phyloP scores from a whole-genome alignment of 176 grass and related monocot species.

The Calamus simplicifolius region DNA sequence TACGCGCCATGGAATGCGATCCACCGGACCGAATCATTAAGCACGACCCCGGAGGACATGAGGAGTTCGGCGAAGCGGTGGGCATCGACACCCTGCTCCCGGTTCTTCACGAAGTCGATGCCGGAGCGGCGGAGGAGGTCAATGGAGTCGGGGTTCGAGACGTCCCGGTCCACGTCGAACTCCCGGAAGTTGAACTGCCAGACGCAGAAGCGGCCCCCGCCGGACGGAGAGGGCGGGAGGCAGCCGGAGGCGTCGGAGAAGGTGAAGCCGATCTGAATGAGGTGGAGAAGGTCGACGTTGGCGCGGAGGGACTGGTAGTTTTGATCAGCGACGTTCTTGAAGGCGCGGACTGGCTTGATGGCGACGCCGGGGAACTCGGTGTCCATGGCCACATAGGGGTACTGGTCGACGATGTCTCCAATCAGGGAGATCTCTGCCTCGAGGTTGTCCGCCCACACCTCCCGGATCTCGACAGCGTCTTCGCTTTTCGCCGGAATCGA shows the following conservation, averaged over 20 bases:
- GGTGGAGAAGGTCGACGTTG: constrained; percentile 11
- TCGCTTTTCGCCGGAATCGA: constrained; percentile 1
- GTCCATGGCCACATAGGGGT: constrained; percentile 5
- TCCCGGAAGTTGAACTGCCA: constrained; percentile 20
- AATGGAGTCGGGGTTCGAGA: constrained; percentile 9
- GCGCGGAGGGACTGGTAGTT: constrained; percentile 1
- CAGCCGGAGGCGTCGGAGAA: constrained; percentile 10
- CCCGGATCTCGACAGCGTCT: constrained; percentile 6
- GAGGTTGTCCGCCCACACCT: constrained; percentile 11
- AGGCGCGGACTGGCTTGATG: constrained; percentile 1
- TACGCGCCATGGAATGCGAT: constrained; percentile 9
- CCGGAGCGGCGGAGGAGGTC: constrained; percentile 7
- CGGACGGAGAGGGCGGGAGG: constrained; percentile 5
- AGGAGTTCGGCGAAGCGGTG: constrained; percentile 2
- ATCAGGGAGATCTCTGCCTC: constrained; percentile 8
- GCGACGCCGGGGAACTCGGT: constrained; percentile 18
- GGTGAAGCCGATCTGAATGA: constrained; percentile 9
- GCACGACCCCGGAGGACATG: constrained; percentile 5
- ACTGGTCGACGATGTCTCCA: constrained; percentile 9
- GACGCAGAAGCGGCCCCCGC: background rate
- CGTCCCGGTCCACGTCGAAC: constrained; percentile 7
- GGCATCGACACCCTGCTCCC: constrained; percentile 2
- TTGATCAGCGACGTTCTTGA: constrained; percentile 1
- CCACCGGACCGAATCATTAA: constrained; percentile 11
- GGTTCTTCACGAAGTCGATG: constrained; percentile 18